Conservation (phyloP, 306 rosid species). For the Gastrolobium villosum region DNA sequence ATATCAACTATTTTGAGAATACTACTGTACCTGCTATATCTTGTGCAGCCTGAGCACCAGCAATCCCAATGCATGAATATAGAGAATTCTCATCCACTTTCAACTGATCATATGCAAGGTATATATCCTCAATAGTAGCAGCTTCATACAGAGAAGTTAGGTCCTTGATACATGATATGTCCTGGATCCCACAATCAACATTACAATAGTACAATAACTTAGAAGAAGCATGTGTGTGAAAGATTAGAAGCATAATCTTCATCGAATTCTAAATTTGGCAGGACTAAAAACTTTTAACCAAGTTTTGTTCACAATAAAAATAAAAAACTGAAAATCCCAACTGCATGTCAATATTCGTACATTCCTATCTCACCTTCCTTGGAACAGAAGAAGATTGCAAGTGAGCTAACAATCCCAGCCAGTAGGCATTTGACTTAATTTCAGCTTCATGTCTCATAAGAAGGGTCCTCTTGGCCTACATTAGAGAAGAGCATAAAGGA, state of each 20-base stretch:
- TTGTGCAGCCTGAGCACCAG: conserved; percentile 84
- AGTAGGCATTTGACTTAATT: conserved; percentile 93
- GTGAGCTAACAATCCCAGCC: conserved; percentile 97
- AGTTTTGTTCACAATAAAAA: conserved; percentile 35
- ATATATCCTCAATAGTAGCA: conserved; percentile 81
- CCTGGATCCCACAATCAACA: conserved; percentile 69
- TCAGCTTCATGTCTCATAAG: conserved; percentile 99
- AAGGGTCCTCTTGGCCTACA: conserved; percentile 91
- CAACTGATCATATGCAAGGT: conserved; percentile 90
- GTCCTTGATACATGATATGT: conserved; percentile 94
- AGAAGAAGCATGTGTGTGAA: conserved; percentile 26
- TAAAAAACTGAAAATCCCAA: conserved; percentile 14
- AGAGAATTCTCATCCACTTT: conserved; percentile 86
- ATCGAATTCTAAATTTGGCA: conserved; percentile 9
- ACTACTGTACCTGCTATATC: conserved; percentile 63
- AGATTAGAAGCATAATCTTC: conserved; percentile 9
- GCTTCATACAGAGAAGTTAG: conserved; percentile 77
- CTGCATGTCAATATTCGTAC: conserved; percentile 29
- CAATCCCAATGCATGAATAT: conserved; percentile 89
- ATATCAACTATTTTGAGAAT: conserved; percentile 32
- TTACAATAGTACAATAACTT: conserved; percentile 28
- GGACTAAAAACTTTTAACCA: conserved; percentile 25
- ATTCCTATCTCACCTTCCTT: conserved; percentile 79
- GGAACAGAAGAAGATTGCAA: conserved; percentile 96
- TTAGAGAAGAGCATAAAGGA: conserved; percentile 41